Conservation (phyloP, 371 early-diverging fungal species). For the Saksenaea vasiformis region DNA sequence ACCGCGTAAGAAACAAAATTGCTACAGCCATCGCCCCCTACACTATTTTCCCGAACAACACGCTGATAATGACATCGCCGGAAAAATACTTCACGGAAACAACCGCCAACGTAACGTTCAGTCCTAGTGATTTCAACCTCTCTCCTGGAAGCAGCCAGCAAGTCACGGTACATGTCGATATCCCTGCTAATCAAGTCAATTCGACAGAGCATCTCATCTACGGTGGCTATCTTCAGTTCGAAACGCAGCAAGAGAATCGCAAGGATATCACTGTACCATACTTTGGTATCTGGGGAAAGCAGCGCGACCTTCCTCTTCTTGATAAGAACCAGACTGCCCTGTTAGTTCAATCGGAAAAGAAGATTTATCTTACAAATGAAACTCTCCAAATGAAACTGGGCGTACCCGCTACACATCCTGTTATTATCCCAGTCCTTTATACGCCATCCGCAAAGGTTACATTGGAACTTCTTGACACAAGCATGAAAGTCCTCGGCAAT, state of each 20-base stretch:
- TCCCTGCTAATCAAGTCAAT: not conserved
- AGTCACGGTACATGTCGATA: not conserved
- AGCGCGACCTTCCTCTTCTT: not conserved
- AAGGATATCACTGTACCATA: not conserved
- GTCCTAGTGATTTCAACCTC: not conserved
- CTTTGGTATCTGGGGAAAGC: slow-evolving; percentile 1
- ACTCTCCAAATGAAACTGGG: not conserved
- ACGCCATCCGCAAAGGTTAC: not conserved
- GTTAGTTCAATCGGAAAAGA: not conserved
- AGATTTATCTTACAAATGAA: not conserved
- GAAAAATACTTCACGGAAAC: not conserved
- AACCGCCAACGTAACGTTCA: not conserved
- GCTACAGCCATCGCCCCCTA: not conserved
- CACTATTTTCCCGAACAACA: not conserved
- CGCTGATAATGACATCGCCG: not conserved
- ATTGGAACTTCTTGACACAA: not conserved
- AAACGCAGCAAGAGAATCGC: not conserved
- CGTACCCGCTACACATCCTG: not conserved
- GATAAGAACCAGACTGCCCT: not conserved
- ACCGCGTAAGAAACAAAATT: not conserved
- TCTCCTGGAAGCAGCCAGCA: not conserved
- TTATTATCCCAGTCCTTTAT: not conserved
- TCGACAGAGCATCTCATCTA: not conserved
- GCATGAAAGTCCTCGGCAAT: not conserved
- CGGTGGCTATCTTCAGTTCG: not conserved